Evolutionary conservation across 441 rosid genomes (phyloP).

Genomic region (Dalechampia spathulata): DNA sequence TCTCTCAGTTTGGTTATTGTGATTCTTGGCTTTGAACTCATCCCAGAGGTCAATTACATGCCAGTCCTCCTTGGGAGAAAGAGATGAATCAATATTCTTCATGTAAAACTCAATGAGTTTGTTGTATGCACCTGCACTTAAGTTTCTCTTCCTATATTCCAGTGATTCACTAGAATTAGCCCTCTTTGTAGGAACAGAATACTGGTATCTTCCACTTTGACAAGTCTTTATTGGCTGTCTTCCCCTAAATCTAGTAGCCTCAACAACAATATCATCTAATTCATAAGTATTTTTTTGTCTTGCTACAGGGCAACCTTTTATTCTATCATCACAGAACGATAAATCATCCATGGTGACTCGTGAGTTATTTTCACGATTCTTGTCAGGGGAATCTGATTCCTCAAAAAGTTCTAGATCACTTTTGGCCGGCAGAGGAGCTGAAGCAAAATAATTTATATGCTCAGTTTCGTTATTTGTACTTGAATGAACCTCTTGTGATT

Average conservation of each 20-base stretch:
- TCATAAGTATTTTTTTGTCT: constrained; percentile 26
- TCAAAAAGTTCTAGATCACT: constrained; percentile 25
- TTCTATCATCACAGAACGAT: constrained; percentile 21
- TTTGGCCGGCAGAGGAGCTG: constrained; percentile 43
- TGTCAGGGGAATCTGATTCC: constrained; percentile 26
- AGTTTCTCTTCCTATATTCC: constrained; percentile 33
- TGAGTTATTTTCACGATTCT: constrained; percentile 10
- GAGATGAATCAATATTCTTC: constrained; percentile 62
- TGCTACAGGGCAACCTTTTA: not conserved
- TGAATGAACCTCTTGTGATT: constrained; percentile 12
- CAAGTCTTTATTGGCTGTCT: constrained; percentile 27
- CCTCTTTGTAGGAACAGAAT: constrained; percentile 20
- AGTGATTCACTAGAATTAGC: constrained; percentile 21
- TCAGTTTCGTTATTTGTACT: constrained; percentile 21
- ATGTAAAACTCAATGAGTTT: constrained; percentile 67
- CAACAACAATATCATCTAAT: constrained; percentile 42
- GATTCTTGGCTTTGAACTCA: constrained; percentile 39
- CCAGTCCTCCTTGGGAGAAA: constrained; percentile 42
- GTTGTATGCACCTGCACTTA: constrained; percentile 73
- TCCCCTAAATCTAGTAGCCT: constrained; percentile 31
- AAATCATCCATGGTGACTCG: constrained; percentile 10
- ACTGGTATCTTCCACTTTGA: constrained; percentile 18
- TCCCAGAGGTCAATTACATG: constrained; percentile 65
- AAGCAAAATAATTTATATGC: constrained; percentile 35
- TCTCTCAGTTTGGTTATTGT: constrained; percentile 17